phyloP scores from a whole-genome alignment of 805 yeast genomes.

The Ogataea polymorpha region DNA sequence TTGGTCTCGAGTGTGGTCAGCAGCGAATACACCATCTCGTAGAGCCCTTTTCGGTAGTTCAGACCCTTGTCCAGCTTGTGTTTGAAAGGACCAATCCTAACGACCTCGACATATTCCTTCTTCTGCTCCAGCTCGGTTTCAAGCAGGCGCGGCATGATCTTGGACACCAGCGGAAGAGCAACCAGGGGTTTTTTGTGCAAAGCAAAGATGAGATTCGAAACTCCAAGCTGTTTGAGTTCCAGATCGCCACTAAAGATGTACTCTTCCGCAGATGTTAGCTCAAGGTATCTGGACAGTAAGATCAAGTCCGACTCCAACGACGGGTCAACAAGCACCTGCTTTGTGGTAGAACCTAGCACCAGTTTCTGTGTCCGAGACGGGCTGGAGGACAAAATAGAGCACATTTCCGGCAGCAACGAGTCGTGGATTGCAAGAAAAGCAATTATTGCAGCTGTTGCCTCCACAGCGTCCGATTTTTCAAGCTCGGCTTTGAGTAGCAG shows the following conservation, averaged over 20 bases:
- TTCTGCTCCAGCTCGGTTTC: constrained; percentile 51
- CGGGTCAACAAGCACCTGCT: constrained; percentile 22
- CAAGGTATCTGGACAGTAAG: constrained; percentile 23
- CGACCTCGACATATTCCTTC: constrained; percentile 55
- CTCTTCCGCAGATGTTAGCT: constrained; percentile 22
- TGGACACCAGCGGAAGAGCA: constrained; percentile 43
- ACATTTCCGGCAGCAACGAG: constrained; percentile 19
- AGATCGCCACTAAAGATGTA: constrained; percentile 39
- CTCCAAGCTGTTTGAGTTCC: constrained; percentile 57
- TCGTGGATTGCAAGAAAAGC: constrained; percentile 26
- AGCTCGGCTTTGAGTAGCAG: constrained; percentile 8
- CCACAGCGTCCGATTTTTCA: constrained; percentile 4
- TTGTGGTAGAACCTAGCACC: constrained; percentile 30
- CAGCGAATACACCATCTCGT: constrained; percentile 64
- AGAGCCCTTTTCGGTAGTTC: constrained; percentile 66
- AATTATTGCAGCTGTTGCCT: constrained; percentile 20
- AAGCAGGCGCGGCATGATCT: constrained; percentile 49
- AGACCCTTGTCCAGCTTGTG: constrained; percentile 78
- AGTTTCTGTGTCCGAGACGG: constrained; percentile 18
- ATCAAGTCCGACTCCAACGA: constrained; percentile 10
- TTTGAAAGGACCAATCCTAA: constrained; percentile 85
- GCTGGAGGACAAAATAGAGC: constrained; percentile 13
- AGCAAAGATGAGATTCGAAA: constrained; percentile 56
- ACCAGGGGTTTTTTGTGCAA: constrained; percentile 52
- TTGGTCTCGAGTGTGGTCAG: constrained; percentile 33